Evolutionary conservation across 2,329 filamentous ascomycete genomes (phyloP).

Genomic region (Ophiostoma fasciatum): DNA sequence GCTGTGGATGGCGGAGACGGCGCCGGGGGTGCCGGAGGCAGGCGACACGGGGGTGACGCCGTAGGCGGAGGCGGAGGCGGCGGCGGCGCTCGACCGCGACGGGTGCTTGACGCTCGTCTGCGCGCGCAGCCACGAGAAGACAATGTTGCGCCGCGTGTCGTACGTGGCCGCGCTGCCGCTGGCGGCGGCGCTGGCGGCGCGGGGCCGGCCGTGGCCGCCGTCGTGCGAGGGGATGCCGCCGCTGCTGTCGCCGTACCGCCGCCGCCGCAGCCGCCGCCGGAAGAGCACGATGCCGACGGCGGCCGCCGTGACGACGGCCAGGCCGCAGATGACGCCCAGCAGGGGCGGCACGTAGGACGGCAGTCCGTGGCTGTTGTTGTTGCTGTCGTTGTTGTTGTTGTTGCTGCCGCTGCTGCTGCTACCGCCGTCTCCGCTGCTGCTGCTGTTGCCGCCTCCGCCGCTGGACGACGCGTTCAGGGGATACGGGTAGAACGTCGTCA

Average conservation of each 20-base stretch:
- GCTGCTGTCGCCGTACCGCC: background rate
- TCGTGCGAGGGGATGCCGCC: background rate
- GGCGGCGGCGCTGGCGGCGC: constrained; percentile 13
- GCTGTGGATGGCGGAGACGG: background rate
- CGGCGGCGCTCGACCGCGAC: constrained; percentile 19
- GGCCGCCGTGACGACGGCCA: constrained; percentile 37
- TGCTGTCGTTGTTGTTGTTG: constrained; percentile 12
- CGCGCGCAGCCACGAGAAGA: constrained; percentile 37
- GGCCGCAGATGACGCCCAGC: constrained; percentile 44
- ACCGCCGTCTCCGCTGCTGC: no score
- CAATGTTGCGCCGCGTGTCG: constrained; percentile 30
- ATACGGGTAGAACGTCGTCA: constrained; percentile 49
- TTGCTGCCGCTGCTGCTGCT: constrained; percentile 9
- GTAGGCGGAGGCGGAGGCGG: background rate
- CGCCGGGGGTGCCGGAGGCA: constrained; percentile 17
- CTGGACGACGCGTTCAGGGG: constrained; percentile 10
- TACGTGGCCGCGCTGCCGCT: constrained; percentile 25
- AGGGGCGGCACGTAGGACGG: constrained; percentile 47
- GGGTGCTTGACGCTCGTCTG: constrained; percentile 16
- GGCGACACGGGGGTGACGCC: constrained; percentile 19
- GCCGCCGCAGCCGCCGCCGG: constrained; percentile 23
- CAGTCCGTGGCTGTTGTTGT: constrained; percentile 15
- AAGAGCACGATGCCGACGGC: constrained; percentile 38
- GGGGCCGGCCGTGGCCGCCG: constrained; percentile 8
- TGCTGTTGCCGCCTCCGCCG: no score